A percentile compares a stretch with the other conserved stretches of the same genome.
phyloP scores from a whole-genome alignment of 257 asterid species.

The Nicotiana paniculata region DNA sequence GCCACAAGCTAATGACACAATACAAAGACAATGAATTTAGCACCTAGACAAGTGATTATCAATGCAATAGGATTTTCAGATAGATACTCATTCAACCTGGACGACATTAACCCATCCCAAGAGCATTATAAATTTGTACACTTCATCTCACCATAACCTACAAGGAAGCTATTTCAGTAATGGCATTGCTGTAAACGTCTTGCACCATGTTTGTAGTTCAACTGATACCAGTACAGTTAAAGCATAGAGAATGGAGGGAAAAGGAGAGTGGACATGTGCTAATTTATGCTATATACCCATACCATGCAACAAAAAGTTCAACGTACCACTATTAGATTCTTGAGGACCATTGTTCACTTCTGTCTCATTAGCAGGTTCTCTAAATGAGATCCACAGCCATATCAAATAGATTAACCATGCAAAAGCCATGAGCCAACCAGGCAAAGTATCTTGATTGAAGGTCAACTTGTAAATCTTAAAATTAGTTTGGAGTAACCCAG shows the following conservation, averaged over 20 bases:
- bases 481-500: conserved; percentile 74
- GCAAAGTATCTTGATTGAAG: conserved; percentile 77
- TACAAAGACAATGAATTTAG: neutral
- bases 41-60: neutral
- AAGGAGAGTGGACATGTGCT: neutral
- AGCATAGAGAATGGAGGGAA: neutral
- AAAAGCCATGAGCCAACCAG: conserved; percentile 96
- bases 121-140: neutral
- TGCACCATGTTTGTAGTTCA: neutral
- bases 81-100: neutral
- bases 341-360: conserved; percentile 32
- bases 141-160: neutral
- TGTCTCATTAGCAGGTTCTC: conserved; percentile 60
- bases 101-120: neutral
- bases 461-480: conserved; percentile 64
- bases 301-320: conserved; percentile 7
- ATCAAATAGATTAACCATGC: conserved; percentile 68
- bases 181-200: neutral
- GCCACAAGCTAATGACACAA: neutral
- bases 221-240: neutral
- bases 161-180: neutral
- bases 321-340: conserved; percentile 52
- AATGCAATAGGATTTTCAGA: neutral
- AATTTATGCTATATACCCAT: neutral
- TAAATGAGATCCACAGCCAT: conserved; percentile 84